Percentiles rank a stretch among this genome's conserved stretches.
These are phyloP conservation scores for Penicillium malachiteum DNA, from an alignment of 495 filamentous ascomycete species.

Conservation along the genomic window DNA sequence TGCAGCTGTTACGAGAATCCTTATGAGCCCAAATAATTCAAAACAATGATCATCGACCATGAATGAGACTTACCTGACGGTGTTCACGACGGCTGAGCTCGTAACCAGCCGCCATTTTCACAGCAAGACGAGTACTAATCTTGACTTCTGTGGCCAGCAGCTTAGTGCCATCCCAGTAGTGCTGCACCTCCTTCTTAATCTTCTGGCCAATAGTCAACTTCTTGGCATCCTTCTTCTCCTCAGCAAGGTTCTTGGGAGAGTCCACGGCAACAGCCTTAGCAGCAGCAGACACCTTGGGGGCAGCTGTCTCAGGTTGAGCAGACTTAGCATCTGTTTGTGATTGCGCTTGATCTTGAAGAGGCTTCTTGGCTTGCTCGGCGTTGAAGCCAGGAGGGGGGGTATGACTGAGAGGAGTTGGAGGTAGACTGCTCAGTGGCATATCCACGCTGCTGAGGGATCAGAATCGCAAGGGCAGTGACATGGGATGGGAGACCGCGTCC, in stretches of 20 bases:
- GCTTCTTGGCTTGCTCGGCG: constrained; percentile 84
- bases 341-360: constrained; percentile 53
- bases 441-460: constrained; percentile 58
- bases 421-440: constrained; percentile 74
- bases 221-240: constrained; percentile 77
- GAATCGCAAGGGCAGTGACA: constrained; percentile 61
- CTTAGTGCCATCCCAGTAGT: constrained; percentile 99
- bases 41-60: background rate
- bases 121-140: constrained; percentile 84
- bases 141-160: constrained; percentile 86
- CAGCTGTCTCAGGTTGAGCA: constrained; percentile 43
- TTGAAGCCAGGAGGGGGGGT: constrained; percentile 95
- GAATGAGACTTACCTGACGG: constrained; percentile 58
- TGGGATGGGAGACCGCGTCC: constrained; percentile 58
- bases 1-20: constrained; percentile 55
- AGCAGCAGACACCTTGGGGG: constrained; percentile 37
- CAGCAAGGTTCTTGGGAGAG: constrained; percentile 52
- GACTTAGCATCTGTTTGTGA: constrained; percentile 31
- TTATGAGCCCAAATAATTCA: constrained; percentile 14
- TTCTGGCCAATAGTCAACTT: constrained; percentile 88
- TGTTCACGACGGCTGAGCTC: constrained; percentile 93
- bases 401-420: constrained; percentile 53
- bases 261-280: constrained; percentile 43
- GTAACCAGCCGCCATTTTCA: constrained; percentile 98
- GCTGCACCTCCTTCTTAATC: constrained; percentile 84